Evolutionary conservation across 176 grass and related monocot genomes (phyloP).

Genomic region (Eleusine indica): DNA sequence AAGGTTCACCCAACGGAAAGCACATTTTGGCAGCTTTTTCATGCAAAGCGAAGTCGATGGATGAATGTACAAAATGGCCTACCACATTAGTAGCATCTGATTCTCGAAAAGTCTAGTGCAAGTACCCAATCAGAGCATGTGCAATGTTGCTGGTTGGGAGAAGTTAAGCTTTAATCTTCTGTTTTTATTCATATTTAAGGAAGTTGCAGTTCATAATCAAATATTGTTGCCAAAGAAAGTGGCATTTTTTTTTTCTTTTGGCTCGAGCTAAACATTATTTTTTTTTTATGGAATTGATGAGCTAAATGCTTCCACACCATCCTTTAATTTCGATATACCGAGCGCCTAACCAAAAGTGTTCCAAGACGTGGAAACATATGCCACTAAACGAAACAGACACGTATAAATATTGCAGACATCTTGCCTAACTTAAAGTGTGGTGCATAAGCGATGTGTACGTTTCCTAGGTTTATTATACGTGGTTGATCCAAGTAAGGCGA

Average conservation of each 20-base stretch:
- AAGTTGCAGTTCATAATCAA: not conserved
- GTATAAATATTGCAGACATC: not conserved
- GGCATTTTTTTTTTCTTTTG: not conserved
- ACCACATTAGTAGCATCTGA: conserved; percentile 43
- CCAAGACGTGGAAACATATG: not conserved
- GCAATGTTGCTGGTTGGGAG: not conserved
- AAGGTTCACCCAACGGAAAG: conserved; percentile 52
- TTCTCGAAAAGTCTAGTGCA: conserved; percentile 27
- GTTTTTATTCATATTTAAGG: not conserved
- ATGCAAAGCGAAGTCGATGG: conserved; percentile 49
- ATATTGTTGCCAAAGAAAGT: not conserved
- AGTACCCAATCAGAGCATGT: conserved; percentile 35
- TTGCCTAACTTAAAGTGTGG: not conserved
- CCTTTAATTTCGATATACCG: not conserved
- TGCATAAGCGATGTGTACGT: not conserved
- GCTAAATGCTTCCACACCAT: not conserved
- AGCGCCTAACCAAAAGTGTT: not conserved
- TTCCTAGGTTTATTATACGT: not conserved
- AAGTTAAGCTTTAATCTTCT: not conserved
- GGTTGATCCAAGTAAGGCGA: not conserved
- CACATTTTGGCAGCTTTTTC: conserved; percentile 55
- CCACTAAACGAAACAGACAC: not conserved
- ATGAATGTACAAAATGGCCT: conserved; percentile 37
- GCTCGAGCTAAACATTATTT: not conserved
- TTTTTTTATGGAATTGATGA: too few species aligned